Conservation (phyloP, 768 basidiomycete species). For the Tricholoma hemisulphureum region DNA sequence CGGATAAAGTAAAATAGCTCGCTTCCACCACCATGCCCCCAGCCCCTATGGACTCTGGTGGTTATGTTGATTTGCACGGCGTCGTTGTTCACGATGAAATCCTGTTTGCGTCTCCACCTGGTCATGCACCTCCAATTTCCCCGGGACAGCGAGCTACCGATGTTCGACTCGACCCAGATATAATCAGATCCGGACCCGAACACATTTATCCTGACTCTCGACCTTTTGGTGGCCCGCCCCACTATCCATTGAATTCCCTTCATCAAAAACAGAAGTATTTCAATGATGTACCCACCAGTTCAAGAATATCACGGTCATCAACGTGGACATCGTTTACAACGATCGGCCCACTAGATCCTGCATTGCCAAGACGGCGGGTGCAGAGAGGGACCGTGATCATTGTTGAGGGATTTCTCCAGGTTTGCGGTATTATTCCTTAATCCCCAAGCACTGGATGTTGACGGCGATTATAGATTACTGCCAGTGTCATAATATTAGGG, state of each 20-base stretch:
- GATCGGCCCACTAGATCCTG: not conserved
- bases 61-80: not conserved
- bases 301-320: not conserved
- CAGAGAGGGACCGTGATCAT: not conserved
- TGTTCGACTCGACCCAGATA: not conserved
- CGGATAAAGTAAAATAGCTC: no score
- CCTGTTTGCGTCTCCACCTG: not conserved
- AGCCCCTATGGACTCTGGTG: not conserved
- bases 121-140: not conserved
- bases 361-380: not conserved
- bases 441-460: not conserved
- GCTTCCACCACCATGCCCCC: not conserved
- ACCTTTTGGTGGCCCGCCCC: not conserved
- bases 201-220: not conserved
- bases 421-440: not conserved
- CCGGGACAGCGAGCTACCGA: not conserved
- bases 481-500: not conserved
- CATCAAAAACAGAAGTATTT: not conserved
- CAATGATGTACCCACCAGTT: not conserved
- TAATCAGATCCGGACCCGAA: not conserved
- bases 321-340: not conserved
- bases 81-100: not conserved
- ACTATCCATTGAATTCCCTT: not conserved
- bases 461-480: not conserved
- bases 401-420: not conserved